Base-by-base conservation (phyloP, 1,139 yeast genomes). In the Pichia cactophila region DNA sequence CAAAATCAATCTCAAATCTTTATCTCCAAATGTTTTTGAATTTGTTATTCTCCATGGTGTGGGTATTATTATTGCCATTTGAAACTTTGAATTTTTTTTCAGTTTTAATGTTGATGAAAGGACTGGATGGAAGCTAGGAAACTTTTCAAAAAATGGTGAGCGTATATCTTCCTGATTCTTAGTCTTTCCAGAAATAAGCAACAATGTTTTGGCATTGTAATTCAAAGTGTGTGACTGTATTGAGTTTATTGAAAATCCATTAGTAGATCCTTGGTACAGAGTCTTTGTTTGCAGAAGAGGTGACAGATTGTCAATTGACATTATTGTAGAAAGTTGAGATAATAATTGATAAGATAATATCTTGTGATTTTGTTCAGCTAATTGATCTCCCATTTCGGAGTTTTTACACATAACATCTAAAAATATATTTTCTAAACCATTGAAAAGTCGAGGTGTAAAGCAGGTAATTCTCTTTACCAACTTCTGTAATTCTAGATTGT, bases 181-280 rank as follows among this genome's bases (percentile, higher is more conserved):
- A 42, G 81, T 61, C 56, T 72, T 75, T 0, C 97, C 97, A 5
- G 80, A 75, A 0, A 90, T 73, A 0, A 90, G 55, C 12, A 90
- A 56, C 2, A 88, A 62, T 0, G 96, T 80, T 0, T 96, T 96
- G 0, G 96, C 95, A 57, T 78, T 81, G 96, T 97, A 90, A 61
- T 88, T 87, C 69, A 87, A 83, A 0, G 84, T 86, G 57, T 84
- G 87, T 54, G 83, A 77, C 65, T 90, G 96, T 52, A 90, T 75
- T 0, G 96, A 84, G 42, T 95, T 70, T 74, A 90, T 85, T 0
- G 96, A 86, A 61, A 86, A 90, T 1, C 97, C 97, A 26, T 81
- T 74, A 45, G 77, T 79, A 6, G 89, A 71, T 0, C 95, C 97
- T 14, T 78, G 72, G 59, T 83, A 90, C 9, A 90, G 72, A 57